Base-by-base conservation (phyloP, 768 basidiomycete genomes). In the Panus rudis region DNA sequence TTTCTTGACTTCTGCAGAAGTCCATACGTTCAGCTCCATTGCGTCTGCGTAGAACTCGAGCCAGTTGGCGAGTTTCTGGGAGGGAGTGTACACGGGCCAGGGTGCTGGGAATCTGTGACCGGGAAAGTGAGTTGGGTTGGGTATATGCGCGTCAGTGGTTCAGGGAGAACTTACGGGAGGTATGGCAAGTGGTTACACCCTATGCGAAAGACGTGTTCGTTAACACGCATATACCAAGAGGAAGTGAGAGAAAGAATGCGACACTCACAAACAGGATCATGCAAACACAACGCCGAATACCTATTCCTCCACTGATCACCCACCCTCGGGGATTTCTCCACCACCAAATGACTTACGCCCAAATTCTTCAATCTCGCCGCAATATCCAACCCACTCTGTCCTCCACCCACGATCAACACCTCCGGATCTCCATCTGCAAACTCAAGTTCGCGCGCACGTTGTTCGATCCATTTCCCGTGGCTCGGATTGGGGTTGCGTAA, bases 251-350 rank as follows among this genome's bases (percentile, higher is more conserved):
- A 35, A 6, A 26, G 14, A 23, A 33, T 4, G 30, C 3, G 17
- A 16, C 14, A 69, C 79, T 65, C 52, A 79, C 80, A 81, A 43
- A 81, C 75, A 19, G 78, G 72, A 57, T 81, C 78, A 52, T 85
- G 81, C 20, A 84, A 60, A 38, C 78, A 81, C 32, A 84, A 61
- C 6, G 78, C 72, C 44, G 83, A 73, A 54, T 86, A 86, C 28
- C 84, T 66, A 30, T 70, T 66, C 46, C 81, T 65, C 83, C 81
- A 84, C 40, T 73, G 75, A 53, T 84, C 73, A 0, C 83, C 81
- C 17, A 84, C 69, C 16, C 73, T 61, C 11, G 56, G 47, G 40
- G 79, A 73, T 57, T 72, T 77, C 55, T 91, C 87, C 34, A 91
- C 65, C 12, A 88, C 61, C 6, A 84, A 61, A 8, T 67, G 61